Percentiles rank a stretch among this genome's conserved stretches.
These are phyloP conservation scores for Epichloe bromicola DNA, from an alignment of 2,329 filamentous ascomycete species.

Conservation along the genomic window DNA sequence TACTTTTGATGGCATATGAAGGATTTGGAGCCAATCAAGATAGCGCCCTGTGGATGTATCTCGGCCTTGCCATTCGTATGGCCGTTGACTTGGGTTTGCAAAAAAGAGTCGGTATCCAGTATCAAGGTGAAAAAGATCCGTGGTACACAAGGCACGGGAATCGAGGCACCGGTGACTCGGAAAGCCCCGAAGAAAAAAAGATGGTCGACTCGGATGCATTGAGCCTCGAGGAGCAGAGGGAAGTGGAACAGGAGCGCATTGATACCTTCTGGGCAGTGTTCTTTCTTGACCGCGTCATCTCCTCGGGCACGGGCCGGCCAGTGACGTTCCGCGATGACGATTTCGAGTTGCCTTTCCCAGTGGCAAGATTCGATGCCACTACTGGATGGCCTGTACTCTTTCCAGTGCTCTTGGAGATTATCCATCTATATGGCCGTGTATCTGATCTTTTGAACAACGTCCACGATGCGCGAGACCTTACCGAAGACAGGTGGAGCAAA, in stretches of 20 bases:
- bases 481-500: slow-evolving; percentile 56
- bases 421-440: slow-evolving; percentile 73
- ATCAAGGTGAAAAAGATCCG: slow-evolving; percentile 40
- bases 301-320: slow-evolving; percentile 71
- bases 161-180: slow-evolving; percentile 20
- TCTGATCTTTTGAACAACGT: slow-evolving; percentile 79
- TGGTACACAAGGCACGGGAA: slow-evolving; percentile 34
- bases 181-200: slow-evolving; percentile 27
- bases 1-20: slow-evolving; percentile 73
- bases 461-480: slow-evolving; percentile 59
- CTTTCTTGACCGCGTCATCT: slow-evolving; percentile 76
- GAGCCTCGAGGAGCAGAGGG: slow-evolving; percentile 41
- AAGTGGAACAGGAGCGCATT: slow-evolving; percentile 66
- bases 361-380: slow-evolving; percentile 33
- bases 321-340: slow-evolving; percentile 77
- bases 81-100: slow-evolving; percentile 69
- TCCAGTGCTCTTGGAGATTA: slow-evolving; percentile 67
- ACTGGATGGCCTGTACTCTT: slow-evolving; percentile 67
- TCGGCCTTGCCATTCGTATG: slow-evolving; percentile 77
- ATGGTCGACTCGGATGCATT: slow-evolving; percentile 26
- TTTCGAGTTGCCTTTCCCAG: slow-evolving; percentile 63
- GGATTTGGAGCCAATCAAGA: slow-evolving; percentile 82
- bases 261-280: slow-evolving; percentile 89
- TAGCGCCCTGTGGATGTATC: slow-evolving; percentile 86
- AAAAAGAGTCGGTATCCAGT: slow-evolving; percentile 65